Conservation (phyloP, 495 filamentous ascomycete species). For the Neurospora hispaniola region DNA sequence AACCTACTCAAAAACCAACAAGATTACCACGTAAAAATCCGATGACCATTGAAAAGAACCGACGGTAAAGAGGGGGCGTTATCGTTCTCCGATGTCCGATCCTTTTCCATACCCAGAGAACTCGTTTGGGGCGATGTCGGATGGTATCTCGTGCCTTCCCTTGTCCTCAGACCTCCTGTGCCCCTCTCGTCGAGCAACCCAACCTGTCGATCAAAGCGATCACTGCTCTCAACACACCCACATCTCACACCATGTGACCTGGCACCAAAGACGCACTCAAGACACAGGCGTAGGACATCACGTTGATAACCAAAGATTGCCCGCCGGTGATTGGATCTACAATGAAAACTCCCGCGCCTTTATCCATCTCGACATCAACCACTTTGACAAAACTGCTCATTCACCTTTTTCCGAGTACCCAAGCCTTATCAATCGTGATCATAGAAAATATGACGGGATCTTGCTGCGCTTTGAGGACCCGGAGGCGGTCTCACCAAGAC, state of each 20-base stretch:
- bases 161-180: background rate
- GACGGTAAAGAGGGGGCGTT: background rate
- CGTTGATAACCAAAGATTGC: background rate
- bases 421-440: background rate
- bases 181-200: background rate
- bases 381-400: background rate
- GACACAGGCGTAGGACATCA: background rate
- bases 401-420: background rate
- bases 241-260: background rate
- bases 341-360: background rate
- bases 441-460: background rate
- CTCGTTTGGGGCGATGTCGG: too few species aligned
- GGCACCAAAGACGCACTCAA: background rate
- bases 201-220: background rate
- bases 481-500: background rate
- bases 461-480: background rate
- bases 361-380: background rate
- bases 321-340: background rate
- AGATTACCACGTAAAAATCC: background rate
- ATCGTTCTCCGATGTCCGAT: background rate
- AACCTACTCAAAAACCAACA: background rate
- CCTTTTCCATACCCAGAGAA: background rate
- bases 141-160: background rate
- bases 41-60: background rate
- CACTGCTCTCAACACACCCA: background rate